Conservation (phyloP, 2,329 filamentous ascomycete genomes). For the Bipolaris bicolor region DNA sequence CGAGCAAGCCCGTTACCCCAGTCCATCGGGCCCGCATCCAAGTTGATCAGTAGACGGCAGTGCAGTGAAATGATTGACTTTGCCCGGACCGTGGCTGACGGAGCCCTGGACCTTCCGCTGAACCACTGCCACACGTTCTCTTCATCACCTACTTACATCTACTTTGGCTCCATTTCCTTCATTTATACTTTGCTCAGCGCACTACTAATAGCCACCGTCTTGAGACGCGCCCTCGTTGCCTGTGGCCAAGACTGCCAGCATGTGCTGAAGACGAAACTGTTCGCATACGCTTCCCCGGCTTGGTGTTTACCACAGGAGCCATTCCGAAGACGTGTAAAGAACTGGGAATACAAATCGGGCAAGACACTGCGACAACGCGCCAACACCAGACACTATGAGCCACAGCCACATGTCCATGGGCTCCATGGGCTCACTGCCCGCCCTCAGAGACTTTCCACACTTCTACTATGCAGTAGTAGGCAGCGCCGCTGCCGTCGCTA, state of each 20-base stretch:
- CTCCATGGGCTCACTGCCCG: slow-evolving; percentile 54
- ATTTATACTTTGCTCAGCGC: background rate
- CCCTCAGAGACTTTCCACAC: slow-evolving; percentile 56
- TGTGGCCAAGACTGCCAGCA: slow-evolving; percentile 4
- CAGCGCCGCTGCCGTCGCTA: slow-evolving; percentile 52
- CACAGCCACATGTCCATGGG: slow-evolving; percentile 41
- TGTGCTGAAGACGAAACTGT: slow-evolving; percentile 6
- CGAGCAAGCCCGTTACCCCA: slow-evolving; percentile 10
- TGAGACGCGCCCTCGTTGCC: background rate
- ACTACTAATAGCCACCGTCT: background rate
- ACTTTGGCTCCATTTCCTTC: background rate
- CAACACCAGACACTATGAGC: slow-evolving; percentile 29
- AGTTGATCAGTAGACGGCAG: slow-evolving; percentile 10
- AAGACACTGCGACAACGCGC: slow-evolving; percentile 4
- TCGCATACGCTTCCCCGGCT: background rate
- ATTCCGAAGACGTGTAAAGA: background rate
- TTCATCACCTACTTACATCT: background rate
- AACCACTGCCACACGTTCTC: background rate
- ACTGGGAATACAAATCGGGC: slow-evolving; percentile 18
- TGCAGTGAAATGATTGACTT: slow-evolving; percentile 19
- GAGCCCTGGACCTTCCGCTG: slow-evolving; percentile 4
- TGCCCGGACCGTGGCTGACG: slow-evolving; percentile 20
- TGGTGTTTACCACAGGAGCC: background rate
- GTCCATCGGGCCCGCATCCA: slow-evolving; percentile 17
- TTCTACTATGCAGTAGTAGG: slow-evolving; percentile 62